A percentile compares a stretch with the other conserved stretches of the same genome.
These are phyloP conservation scores for Venturiaceae sp. DNA, from an alignment of 2,329 filamentous ascomycete genomes.

Conservation along the genomic window DNA sequence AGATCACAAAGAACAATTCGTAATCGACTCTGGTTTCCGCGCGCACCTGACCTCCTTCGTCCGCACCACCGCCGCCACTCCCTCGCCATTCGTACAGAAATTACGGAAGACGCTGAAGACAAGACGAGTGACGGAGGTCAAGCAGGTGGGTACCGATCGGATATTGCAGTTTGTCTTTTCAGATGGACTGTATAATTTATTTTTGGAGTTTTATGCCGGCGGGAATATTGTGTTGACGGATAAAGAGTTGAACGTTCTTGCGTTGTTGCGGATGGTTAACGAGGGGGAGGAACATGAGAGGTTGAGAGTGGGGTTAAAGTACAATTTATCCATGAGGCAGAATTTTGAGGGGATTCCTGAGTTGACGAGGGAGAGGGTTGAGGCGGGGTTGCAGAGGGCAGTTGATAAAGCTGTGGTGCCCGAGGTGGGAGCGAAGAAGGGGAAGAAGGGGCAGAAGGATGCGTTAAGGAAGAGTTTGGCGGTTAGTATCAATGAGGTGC, in stretches of 20 bases:
- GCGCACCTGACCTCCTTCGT: constrained; percentile 89
- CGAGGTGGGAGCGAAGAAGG: constrained; percentile 50
- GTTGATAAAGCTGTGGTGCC: constrained; percentile 45
- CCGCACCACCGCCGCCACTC: constrained; percentile 73
- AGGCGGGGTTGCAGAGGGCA: constrained; percentile 56
- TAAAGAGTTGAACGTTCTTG: constrained; percentile 69
- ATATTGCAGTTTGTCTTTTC: constrained; percentile 90
- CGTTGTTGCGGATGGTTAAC: constrained; percentile 68
- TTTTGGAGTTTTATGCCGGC: constrained; percentile 91
- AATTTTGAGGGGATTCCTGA: constrained; percentile 69
- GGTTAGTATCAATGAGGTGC: constrained; percentile 76
- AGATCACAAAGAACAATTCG: constrained; percentile 75
- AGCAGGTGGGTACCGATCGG: constrained; percentile 85
- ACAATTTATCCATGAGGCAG: constrained; percentile 72
- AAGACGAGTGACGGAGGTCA: constrained; percentile 67
- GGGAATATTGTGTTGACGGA: constrained; percentile 94
- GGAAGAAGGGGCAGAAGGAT: constrained; percentile 64
- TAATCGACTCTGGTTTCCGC: constrained; percentile 92
- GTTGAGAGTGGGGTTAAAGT: constrained; percentile 65
- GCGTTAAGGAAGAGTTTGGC: constrained; percentile 72
- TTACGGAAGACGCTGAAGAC: constrained; percentile 85
- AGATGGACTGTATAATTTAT: constrained; percentile 79
- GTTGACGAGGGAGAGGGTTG: constrained; percentile 64
- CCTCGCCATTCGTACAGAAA: constrained; percentile 75
- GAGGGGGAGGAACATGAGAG: constrained; percentile 79